phyloP scores from a whole-genome alignment of 768 basidiomycete species.

The Cystofilobasidium macerans region DNA sequence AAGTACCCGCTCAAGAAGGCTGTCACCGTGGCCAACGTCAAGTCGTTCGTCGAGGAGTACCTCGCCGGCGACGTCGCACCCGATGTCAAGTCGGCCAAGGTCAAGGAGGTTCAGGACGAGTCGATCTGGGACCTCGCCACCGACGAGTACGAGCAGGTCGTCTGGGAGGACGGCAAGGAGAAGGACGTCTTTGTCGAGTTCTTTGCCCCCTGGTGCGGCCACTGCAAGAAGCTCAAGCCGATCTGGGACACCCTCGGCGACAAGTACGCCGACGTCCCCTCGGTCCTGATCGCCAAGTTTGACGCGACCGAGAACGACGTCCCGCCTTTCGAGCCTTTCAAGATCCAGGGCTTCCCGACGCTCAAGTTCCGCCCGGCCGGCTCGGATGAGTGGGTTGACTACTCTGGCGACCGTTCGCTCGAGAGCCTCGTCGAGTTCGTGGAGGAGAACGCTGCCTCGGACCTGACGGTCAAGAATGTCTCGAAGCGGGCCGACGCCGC shows the following conservation, averaged over 20 bases:
- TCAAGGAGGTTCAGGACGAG: conserved; percentile 73
- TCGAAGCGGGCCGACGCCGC: conserved; percentile 25
- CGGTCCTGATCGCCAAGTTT: conserved; percentile 59
- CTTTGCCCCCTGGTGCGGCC: conserved; percentile 92
- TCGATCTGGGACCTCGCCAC: conserved; percentile 72
- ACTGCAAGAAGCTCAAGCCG: conserved; percentile 94
- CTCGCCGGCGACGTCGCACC: conserved; percentile 64
- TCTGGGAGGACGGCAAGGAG: conserved; percentile 55
- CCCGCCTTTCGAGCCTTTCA: conserved; percentile 77
- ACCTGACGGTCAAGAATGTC: conserved; percentile 35
- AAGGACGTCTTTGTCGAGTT: conserved; percentile 97
- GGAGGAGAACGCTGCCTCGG: conserved; percentile 43
- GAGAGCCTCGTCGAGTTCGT: conserved; percentile 77
- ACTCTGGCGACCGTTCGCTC: conserved; percentile 68
- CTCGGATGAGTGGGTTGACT: conserved; percentile 72
- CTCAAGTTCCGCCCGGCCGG: conserved; percentile 94
- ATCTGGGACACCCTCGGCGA: conserved; percentile 85
- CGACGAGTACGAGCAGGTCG: conserved; percentile 76
- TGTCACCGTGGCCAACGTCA: conserved; percentile 49
- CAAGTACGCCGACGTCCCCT: conserved; percentile 59
- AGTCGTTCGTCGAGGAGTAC: conserved; percentile 54
- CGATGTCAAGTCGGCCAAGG: conserved; percentile 76
- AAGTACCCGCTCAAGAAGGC: conserved; percentile 70
- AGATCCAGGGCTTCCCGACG: conserved; percentile 64
- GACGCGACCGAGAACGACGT: conserved; percentile 95